Base-by-base conservation (phyloP, 2,329 filamentous ascomycete genomes). In the Falciphora oryzae region DNA sequence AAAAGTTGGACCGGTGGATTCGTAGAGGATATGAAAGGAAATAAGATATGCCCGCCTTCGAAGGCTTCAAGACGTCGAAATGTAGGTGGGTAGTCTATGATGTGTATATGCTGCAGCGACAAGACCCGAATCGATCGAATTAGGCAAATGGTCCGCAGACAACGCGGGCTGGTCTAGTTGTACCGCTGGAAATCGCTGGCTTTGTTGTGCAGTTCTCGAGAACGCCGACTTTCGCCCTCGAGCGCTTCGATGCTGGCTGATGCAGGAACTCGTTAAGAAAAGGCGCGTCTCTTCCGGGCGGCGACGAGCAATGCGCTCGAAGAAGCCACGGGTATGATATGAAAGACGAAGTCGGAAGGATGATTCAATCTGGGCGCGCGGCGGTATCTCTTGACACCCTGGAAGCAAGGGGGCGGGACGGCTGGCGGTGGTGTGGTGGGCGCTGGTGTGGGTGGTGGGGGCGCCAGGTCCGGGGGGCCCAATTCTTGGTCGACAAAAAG, bases 321-420 rank as follows among this genome's bases (percentile, higher is more conserved):
- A n/a, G 44, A 7, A 10, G 44, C 1, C 4, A 22, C 18, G 44
- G 22, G 3, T n/a, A n/a, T n/a, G 18, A n/a, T 7, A n/a, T 22
- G 22, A 18, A 11, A n/a, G 38, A 53, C 44, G 22, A n/a, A 53
- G 44, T 53, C 22, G 44, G 18, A 53, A 22, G 22, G 44, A 53
- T 53, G 44, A 53, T 53, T 53, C 44, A 53, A 53, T 53, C 44
- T 53, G 44, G 44, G 44, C 44, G 44, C 44, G 44, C 44, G 22
- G 22, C 22, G 44, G 44, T 44, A 22, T 53, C 44, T n/a, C 44
- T 53, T n/a, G 22, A n/a, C 44, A 53, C 8, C 35, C 35, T 38
- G 35, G 35, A 38, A 38, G 35, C 14, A 38, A n/a, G 18, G 44
- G 44, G 44, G 44, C 44, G 44, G 44, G 44, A 53, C 44, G 44